These are phyloP conservation scores for Aspergillus aculeatus DNA, from an alignment of 2,329 filamentous ascomycete genomes.

Conservation along the genomic window DNA sequence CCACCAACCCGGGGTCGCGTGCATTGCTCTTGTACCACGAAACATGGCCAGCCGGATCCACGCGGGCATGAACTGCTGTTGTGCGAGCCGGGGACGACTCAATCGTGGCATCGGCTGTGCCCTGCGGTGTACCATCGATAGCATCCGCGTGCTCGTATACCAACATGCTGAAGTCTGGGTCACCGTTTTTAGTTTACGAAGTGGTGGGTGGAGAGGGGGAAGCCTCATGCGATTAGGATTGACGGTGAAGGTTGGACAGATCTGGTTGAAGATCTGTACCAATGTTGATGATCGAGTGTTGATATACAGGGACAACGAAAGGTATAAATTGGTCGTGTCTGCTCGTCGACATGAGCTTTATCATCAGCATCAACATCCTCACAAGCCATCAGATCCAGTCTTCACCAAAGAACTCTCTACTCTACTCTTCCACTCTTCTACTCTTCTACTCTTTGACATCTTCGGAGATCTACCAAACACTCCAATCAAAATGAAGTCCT, in stretches of 20 bases:
- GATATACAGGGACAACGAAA: background rate
- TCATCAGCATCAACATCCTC: background rate
- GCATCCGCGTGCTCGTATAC: background rate
- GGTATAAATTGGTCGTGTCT: background rate
- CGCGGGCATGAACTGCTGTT: background rate
- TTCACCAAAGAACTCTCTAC: background rate
- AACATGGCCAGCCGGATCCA: background rate
- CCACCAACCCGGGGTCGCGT: too few species aligned
- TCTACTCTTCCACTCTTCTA: too few species aligned
- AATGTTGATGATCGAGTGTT: background rate
- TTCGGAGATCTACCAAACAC: background rate
- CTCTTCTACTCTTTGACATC: background rate
- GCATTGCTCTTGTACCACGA: background rate
- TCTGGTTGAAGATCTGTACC: background rate
- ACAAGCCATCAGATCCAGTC: background rate
- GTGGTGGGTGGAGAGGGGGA: background rate
- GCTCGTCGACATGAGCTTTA: background rate
- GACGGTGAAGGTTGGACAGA: background rate
- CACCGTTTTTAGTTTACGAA: background rate
- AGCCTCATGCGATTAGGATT: too few species aligned
- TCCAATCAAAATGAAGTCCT: constrained; percentile 22
- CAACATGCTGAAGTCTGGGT: background rate
- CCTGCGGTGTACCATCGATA: background rate
- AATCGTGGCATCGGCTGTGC: background rate
- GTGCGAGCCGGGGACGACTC: background rate